Evolutionary conservation across 495 filamentous ascomycete species (phyloP), one percentile per base, ranked within the genome.

Genomic region (Rhizodiscina lignyota): DNA sequence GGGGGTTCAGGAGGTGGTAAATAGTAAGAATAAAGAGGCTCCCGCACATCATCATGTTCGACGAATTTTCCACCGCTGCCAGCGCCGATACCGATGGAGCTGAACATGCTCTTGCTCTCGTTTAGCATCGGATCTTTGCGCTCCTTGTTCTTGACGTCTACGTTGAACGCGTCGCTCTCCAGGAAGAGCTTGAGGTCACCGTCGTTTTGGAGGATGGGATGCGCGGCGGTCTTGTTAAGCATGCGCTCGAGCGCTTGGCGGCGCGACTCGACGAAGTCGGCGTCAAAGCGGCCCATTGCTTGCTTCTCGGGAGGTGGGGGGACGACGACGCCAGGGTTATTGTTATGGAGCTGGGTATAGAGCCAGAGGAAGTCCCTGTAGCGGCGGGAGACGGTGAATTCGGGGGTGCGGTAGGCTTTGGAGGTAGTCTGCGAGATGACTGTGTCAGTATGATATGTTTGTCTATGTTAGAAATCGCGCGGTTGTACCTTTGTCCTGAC

Each of bases 291-390:
- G 27, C 87, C 86, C 31, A 96, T 81, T 10, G 89, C 85, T 58
- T 97, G 91, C 60, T 97, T 97, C 63, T 97, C 89, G 3, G 89
- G 89, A 3, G 89, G 89, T 26, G 89, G 91, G 1, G 89, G 89
- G 15, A 96, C 84, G 37, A 97, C 82, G 27, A 94, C 76, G 32
- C 89, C 89, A 11, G 89, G 89, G 49, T 86, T 94, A 55, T 87
- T 96, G 46, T 69, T 78, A 53, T 94, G 89, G 43, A 97, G 64
- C 21, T 79, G 79, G 39, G 77, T 93, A 49, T 96, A 97, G 16
- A 97, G 76, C 89, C 89, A 97, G 24, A 96, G 61, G 52, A 97
- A 96, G 59, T 97, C 89, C 30, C 89, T 74, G 60, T 94, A 97
- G 40, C 89, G 73, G 39, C 89, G 73, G 45, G 78, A 86, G 40